Percentiles rank a stretch among this genome's conserved stretches.
Conservation (phyloP, 1,139 yeast genomes). For the Suhomyces chickasaworum region DNA sequence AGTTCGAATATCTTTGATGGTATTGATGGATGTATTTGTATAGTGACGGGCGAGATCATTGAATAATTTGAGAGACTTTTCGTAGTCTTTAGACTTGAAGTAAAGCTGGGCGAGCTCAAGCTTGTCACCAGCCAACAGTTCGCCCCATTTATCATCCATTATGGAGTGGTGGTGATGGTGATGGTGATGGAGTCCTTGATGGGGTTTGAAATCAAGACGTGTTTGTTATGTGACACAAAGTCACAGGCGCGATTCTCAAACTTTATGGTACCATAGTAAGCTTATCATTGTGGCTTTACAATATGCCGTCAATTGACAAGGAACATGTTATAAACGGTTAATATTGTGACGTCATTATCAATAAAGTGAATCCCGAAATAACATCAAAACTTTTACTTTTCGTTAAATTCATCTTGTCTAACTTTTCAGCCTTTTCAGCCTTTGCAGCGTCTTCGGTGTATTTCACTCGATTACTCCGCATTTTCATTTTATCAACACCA, state of each 20-base stretch:
- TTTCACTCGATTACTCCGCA: no score
- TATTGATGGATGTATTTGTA: conserved; percentile 17
- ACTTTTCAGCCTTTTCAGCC: no score
- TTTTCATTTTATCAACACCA: neutral
- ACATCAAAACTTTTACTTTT: no score
- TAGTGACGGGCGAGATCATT: conserved; percentile 17
- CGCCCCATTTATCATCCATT: conserved; percentile 13
- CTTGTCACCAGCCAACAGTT: conserved; percentile 32
- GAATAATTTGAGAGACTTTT: conserved; percentile 28
- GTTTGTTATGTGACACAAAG: neutral
- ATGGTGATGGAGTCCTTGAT: neutral
- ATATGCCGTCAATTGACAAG: no score
- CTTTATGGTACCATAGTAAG: neutral
- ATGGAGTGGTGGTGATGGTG: neutral
- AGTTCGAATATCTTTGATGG: conserved; percentile 24
- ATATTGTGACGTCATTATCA: no score
- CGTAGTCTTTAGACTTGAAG: conserved; percentile 33
- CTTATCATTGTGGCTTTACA: no score
- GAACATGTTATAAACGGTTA: no score
- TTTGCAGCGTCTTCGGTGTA: no score
- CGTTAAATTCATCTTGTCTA: no score
- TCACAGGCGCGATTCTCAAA: neutral
- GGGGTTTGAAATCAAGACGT: neutral
- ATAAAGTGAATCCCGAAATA: no score
- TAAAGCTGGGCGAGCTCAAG: conserved; percentile 34